Conservation (phyloP, 2,329 filamentous ascomycete genomes). For the Lasiodiplodia sp. region DNA sequence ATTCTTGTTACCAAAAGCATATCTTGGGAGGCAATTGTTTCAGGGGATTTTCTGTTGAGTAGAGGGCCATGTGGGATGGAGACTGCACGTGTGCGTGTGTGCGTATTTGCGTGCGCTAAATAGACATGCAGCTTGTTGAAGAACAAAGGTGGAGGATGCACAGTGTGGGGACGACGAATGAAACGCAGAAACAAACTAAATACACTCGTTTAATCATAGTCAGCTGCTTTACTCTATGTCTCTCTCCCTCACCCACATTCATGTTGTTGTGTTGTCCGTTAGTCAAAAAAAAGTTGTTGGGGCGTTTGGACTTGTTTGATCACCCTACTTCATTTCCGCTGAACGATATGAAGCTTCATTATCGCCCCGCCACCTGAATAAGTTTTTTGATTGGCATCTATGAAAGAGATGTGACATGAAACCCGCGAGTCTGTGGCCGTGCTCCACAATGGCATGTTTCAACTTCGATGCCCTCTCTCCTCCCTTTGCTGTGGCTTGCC, state of each 20-base stretch:
- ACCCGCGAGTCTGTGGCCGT: constrained; percentile 1
- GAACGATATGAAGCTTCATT: constrained; percentile 1
- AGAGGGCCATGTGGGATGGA: constrained; percentile 11
- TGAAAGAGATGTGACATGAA: constrained; percentile 1
- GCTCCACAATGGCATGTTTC: constrained; percentile 14
- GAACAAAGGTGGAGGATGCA: constrained; percentile 13
- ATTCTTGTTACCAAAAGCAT: constrained; percentile 20
- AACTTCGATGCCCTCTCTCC: constrained; percentile 9
- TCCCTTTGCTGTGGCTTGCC: not conserved
- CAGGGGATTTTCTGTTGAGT: constrained; percentile 10
- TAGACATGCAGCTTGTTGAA: constrained; percentile 23
- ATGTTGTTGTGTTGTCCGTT: not conserved
- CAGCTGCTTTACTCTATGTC: constrained; percentile 5
- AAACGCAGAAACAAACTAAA: constrained; percentile 28
- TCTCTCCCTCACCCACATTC: not conserved
- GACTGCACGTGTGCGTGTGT: constrained; percentile 4
- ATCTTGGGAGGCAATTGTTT: constrained; percentile 21
- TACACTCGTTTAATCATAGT: constrained; percentile 27
- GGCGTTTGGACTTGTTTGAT: constrained; percentile 19
- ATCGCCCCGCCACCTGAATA: not conserved
- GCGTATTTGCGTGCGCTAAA: constrained; percentile 13
- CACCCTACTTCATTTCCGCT: constrained; percentile 12
- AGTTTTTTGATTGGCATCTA: constrained; percentile 9
- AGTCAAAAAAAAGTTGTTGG: constrained; percentile 1
- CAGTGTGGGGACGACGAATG: constrained; percentile 24